A percentile compares a stretch with the other conserved stretches of the same genome.
Conservation (phyloP, 2,329 filamentous ascomycete species). For the Epichloe typhina region DNA sequence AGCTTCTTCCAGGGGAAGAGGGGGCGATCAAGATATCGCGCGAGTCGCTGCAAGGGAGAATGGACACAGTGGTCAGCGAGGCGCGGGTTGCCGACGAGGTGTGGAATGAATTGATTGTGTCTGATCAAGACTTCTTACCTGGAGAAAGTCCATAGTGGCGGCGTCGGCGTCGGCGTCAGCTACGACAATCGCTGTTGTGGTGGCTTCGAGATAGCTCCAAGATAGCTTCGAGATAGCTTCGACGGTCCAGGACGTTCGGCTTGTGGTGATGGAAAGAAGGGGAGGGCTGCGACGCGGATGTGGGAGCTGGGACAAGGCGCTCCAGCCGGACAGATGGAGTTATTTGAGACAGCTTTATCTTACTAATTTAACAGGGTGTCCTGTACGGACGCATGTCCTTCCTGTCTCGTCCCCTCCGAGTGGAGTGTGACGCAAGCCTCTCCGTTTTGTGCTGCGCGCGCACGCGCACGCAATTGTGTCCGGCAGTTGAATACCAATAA, state of each 20-base stretch:
- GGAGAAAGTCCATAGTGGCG: conserved; percentile 31
- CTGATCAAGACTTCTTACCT: conserved; percentile 20
- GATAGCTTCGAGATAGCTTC: conserved; percentile 1
- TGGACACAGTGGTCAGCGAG: neutral
- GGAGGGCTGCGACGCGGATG: neutral
- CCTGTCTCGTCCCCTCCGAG: neutral
- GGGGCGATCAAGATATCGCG: conserved; percentile 76
- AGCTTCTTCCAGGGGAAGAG: conserved; percentile 96
- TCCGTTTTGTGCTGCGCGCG: too few relatives aligned
- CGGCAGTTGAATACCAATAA: too few relatives aligned
- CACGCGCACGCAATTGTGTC: too few relatives aligned
- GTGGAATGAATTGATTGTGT: too few relatives aligned
- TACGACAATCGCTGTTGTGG: neutral
- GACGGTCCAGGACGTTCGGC: neutral
- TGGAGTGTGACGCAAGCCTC: too few relatives aligned
- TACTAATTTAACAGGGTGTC: neutral
- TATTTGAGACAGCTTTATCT: neutral
- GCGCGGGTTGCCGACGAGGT: too few relatives aligned
- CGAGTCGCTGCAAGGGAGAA: conserved; percentile 45
- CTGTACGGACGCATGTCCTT: conserved; percentile 1
- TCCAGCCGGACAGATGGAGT: too few relatives aligned
- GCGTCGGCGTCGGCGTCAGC: neutral
- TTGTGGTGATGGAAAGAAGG: neutral
- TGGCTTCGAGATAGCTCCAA: conserved; percentile 1
- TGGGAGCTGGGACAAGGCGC: neutral